phyloP scores from a whole-genome alignment of 1,284 basidiomycete species.

The Leccinum angustisporum region DNA sequence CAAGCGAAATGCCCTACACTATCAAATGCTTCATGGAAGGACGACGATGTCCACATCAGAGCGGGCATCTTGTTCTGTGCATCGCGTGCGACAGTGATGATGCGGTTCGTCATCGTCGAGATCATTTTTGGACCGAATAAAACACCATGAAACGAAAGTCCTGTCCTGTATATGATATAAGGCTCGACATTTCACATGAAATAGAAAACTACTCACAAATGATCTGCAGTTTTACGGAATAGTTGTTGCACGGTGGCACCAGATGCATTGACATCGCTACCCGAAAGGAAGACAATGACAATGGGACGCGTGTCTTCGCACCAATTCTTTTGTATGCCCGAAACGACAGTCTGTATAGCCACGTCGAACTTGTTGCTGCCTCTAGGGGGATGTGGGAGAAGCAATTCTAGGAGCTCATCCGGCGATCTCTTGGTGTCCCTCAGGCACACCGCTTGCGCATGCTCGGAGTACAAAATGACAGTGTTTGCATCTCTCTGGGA shows the following conservation, averaged over 20 bases:
- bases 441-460: constrained; percentile 30
- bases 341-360: constrained; percentile 42
- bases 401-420: constrained; percentile 41
- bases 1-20: constrained; percentile 37
- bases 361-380: constrained; percentile 48
- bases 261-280: constrained; percentile 41
- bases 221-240: constrained; percentile 41
- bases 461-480: constrained; percentile 48
- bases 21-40: constrained; percentile 53
- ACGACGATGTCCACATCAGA: constrained; percentile 39
- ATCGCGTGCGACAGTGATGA: constrained; percentile 52
- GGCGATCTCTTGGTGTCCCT: constrained; percentile 50
- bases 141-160: constrained; percentile 55
- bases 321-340: constrained; percentile 39
- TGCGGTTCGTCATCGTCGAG: constrained; percentile 40
- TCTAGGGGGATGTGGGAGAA: constrained; percentile 36
- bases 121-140: constrained; percentile 48
- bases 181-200: not conserved
- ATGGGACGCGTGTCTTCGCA: constrained; percentile 57
- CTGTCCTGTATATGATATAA: constrained; percentile 39
- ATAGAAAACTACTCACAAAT: constrained; percentile 40
- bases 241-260: constrained; percentile 43
- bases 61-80: constrained; percentile 41
- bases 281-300: constrained; percentile 57
- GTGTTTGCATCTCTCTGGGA: constrained; percentile 54